Percentiles rank a stretch among this genome's conserved stretches.
Evolutionary conservation across 495 filamentous ascomycete genomes (phyloP).

Genomic region (Cercophora sp.): DNA sequence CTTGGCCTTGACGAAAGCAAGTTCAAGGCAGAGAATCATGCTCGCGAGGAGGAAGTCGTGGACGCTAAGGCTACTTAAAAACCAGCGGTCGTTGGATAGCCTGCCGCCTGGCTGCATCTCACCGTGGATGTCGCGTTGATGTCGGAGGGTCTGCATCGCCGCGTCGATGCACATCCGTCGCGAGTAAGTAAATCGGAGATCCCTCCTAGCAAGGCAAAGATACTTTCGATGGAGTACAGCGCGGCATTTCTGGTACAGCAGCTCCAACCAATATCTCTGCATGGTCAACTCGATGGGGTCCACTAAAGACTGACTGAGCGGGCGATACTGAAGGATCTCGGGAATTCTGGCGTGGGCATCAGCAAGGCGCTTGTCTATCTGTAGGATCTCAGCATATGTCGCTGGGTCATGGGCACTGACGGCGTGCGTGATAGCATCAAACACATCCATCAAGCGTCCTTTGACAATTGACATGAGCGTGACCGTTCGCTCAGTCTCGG

Average conservation of each 20-base stretch:
- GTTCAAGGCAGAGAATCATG: constrained; percentile 39
- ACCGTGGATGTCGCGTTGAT: constrained; percentile 34
- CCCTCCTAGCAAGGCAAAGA: constrained; percentile 24
- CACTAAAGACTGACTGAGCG: constrained; percentile 17
- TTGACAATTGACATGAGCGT: constrained; percentile 25
- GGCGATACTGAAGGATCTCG: constrained; percentile 15
- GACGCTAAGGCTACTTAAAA: constrained; percentile 29
- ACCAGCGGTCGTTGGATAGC: constrained; percentile 30
- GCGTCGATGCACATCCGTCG: constrained; percentile 32
- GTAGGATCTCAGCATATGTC: constrained; percentile 29
- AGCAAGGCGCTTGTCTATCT: constrained; percentile 28
- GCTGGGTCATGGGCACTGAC: constrained; percentile 21
- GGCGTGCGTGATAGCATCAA: constrained; percentile 21
- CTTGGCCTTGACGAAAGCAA: constrained; percentile 21
- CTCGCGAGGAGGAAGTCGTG: constrained; percentile 36
- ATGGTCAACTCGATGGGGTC: constrained; percentile 32
- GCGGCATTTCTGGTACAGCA: constrained; percentile 29
- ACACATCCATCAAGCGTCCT: constrained; percentile 20
- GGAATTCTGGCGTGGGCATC: constrained; percentile 24
- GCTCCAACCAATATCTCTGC: constrained; percentile 30
- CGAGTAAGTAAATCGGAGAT: constrained; percentile 33
- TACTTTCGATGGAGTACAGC: constrained; percentile 32
- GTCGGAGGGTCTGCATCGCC: constrained; percentile 30
- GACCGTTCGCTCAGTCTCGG: constrained; percentile 31
- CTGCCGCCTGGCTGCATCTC: constrained; percentile 33